Conservation (phyloP, 2,329 filamentous ascomycete genomes). For the Colletotrichum echinochloae region DNA sequence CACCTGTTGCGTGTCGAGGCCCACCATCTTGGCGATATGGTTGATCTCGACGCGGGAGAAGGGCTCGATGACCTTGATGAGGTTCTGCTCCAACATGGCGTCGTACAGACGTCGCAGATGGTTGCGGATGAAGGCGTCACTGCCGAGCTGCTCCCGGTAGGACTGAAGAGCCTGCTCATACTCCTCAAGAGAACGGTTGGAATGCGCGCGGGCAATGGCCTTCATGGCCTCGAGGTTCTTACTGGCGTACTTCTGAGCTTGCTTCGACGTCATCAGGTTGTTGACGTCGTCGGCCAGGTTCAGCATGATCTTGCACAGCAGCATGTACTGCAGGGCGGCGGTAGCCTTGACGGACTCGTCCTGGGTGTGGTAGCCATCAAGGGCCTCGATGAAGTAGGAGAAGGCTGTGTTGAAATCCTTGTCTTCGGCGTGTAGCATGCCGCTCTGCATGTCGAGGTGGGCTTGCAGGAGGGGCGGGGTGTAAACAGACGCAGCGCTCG, state of each 20-base stretch:
- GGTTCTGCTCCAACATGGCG: conserved; percentile 98
- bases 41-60: conserved; percentile 97
- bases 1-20: conserved; percentile 94
- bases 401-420: conserved; percentile 99
- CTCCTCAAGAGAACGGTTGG: conserved; percentile 94
- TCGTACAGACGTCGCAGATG: conserved; percentile 97
- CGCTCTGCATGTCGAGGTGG: conserved; percentile 98
- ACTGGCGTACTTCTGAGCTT: conserved; percentile 95
- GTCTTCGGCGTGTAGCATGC: conserved; percentile 98
- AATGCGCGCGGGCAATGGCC: conserved; percentile 94
- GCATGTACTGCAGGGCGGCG: conserved; percentile 98
- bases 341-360: conserved; percentile 92
- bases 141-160: conserved; percentile 93
- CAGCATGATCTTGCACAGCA: conserved; percentile 99
- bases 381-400: conserved; percentile 98
- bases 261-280: conserved; percentile 93
- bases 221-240: conserved; percentile 99
- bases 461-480: conserved; percentile 95
- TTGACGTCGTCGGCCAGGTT: conserved; percentile 97
- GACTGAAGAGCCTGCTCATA: conserved; percentile 93
- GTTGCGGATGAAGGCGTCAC: conserved; percentile 95
- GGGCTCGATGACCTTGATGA: conserved; percentile 99
- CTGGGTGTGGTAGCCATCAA: conserved; percentile 95
- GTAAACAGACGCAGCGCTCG: conserved; percentile 96
- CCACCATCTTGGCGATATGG: conserved; percentile 98